Conservation (phyloP, 306 rosid genomes). For the Spatholobus suberectus region DNA sequence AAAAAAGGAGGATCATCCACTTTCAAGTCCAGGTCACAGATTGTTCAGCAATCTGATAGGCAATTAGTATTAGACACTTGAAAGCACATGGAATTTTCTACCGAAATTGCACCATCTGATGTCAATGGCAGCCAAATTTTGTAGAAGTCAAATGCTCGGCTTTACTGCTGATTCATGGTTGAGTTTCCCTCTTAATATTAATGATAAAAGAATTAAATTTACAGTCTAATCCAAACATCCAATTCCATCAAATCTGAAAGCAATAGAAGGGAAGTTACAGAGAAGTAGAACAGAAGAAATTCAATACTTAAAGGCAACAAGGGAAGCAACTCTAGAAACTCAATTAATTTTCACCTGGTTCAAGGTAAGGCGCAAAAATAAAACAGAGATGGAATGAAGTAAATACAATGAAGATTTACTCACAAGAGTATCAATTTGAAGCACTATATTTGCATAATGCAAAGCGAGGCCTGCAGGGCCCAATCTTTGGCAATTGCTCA, state of each 20-base stretch:
- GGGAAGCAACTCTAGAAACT: slow-evolving; percentile 20
- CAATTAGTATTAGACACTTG: background rate
- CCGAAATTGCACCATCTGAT: background rate
- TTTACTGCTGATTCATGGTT: slow-evolving; percentile 14
- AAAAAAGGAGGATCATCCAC: background rate
- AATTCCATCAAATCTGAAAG: background rate
- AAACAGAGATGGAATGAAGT: slow-evolving; percentile 29
- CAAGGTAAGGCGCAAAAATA: slow-evolving; percentile 6
- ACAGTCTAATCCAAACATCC: background rate
- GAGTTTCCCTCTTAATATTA: background rate
- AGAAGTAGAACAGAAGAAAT: slow-evolving; percentile 18
- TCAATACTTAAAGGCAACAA: background rate
- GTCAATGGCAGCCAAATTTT: background rate
- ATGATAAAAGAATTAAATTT: background rate
- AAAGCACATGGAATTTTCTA: background rate
- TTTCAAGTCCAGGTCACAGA: background rate
- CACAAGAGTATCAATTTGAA: slow-evolving; percentile 88
- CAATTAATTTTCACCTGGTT: slow-evolving; percentile 11
- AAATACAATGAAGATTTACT: slow-evolving; percentile 44
- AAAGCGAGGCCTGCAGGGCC: slow-evolving; percentile 87
- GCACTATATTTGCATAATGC: slow-evolving; percentile 87
- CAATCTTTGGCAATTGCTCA: slow-evolving; percentile 53
- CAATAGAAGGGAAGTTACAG: background rate
- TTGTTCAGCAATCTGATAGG: background rate
- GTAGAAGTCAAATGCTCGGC: background rate